phyloP scores from a whole-genome alignment of 768 basidiomycete species.

The Pleurotus cornucopiae region DNA sequence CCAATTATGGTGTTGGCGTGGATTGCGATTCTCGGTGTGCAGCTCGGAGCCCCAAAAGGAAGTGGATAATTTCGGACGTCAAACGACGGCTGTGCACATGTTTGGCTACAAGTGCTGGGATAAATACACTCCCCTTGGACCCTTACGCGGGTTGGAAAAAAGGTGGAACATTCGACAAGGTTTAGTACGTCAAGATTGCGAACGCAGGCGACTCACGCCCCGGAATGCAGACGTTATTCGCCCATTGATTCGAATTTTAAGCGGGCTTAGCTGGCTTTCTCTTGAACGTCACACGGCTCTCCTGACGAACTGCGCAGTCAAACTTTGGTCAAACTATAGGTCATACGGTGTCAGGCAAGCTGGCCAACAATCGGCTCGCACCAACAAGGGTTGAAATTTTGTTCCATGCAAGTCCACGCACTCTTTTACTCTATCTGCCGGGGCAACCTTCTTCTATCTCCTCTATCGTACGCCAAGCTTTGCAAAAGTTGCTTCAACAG shows the following conservation, averaged over 20 bases:
- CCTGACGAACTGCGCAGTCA: not conserved
- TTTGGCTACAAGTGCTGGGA: not conserved
- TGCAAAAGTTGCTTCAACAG: not conserved
- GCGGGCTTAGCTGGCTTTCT: not conserved
- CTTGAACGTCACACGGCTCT: slow-evolving; percentile 2
- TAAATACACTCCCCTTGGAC: not conserved
- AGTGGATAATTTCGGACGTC: no score
- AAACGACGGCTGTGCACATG: not conserved
- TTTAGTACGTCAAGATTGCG: not conserved
- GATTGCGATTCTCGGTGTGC: no score
- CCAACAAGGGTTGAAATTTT: not conserved
- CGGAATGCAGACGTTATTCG: not conserved
- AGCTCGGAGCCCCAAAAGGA: no score
- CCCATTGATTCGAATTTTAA: not conserved
- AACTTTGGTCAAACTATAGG: not conserved
- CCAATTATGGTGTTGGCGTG: no score
- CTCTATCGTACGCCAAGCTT: not conserved
- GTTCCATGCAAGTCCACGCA: not conserved
- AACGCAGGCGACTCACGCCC: not conserved
- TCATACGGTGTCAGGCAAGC: not conserved
- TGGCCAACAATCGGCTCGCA: not conserved
- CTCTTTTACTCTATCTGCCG: not conserved
- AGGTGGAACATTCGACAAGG: not conserved
- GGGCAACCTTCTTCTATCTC: not conserved
- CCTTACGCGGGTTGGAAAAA: not conserved